Percentiles rank a stretch among this genome's conserved stretches.
Evolutionary conservation across 371 early-diverging fungal species (phyloP).

Genomic region (Choanephora cucurbitarum): DNA sequence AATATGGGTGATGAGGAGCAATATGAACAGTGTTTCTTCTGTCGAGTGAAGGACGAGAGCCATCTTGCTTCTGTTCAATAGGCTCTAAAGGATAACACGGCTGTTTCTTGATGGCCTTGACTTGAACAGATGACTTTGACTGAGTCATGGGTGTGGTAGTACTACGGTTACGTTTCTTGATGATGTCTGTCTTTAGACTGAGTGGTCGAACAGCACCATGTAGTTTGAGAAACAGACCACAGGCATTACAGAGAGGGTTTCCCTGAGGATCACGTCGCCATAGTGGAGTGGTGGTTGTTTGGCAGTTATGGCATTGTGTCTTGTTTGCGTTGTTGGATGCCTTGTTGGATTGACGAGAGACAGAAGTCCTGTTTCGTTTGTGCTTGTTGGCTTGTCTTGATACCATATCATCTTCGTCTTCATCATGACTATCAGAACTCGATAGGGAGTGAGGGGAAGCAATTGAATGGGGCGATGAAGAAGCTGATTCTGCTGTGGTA

Average conservation of each 20-base stretch:
- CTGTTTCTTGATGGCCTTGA: background rate
- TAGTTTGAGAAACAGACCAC: constrained; percentile 75
- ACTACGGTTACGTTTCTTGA: constrained; percentile 80
- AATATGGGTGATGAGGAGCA: constrained; percentile 5
- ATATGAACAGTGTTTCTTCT: constrained; percentile 21
- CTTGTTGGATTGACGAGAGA: background rate
- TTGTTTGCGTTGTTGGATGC: constrained; percentile 1
- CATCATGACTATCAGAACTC: constrained; percentile 23
- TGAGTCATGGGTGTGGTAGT: too few relatives aligned
- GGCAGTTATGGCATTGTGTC: constrained; percentile 87
- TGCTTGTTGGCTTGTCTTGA: constrained; percentile 1
- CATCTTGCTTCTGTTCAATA: background rate
- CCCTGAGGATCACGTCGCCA: constrained; percentile 92
- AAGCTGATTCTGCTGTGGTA: background rate
- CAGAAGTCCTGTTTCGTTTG: background rate
- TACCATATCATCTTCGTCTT: constrained; percentile 4
- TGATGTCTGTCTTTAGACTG: constrained; percentile 80
- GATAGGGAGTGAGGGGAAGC: constrained; percentile 23
- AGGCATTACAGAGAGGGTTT: constrained; percentile 65
- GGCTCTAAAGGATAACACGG: background rate
- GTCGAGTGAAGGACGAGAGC: background rate
- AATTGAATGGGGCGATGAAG: constrained; percentile 13
- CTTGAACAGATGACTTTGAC: background rate
- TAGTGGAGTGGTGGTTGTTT: constrained; percentile 89
- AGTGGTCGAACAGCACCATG: constrained; percentile 87